Percentiles rank a stretch among this genome's conserved stretches.
Conservation (phyloP, 176 grass and related monocot genomes). For the Rhynchospora pubera region DNA sequence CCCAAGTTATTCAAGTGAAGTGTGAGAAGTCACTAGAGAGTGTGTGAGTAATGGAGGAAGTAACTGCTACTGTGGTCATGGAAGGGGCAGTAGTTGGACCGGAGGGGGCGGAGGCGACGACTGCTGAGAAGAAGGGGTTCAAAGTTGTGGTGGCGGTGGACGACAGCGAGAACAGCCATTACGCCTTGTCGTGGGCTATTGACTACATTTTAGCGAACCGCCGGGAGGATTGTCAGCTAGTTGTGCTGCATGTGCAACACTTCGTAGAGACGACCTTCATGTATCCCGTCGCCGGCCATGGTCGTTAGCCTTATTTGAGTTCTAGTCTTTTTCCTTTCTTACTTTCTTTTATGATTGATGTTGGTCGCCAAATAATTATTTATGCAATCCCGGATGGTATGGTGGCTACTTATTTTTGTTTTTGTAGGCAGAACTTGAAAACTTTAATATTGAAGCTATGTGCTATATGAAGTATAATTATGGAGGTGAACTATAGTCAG, state of each 20-base stretch:
- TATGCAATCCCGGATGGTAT: no score
- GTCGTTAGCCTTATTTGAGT: conserved; percentile 7
- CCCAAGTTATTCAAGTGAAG: background rate
- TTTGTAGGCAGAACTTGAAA: no score
- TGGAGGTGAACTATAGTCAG: no score
- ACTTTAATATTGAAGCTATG: no score
- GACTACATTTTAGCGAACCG: conserved; percentile 40
- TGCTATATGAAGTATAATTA: no score
- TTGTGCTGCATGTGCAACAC: conserved; percentile 65
- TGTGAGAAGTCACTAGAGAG: background rate
- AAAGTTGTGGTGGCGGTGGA: conserved; percentile 66
- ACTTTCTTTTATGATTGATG: background rate
- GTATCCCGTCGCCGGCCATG: conserved; percentile 56
- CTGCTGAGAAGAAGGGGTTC: conserved; percentile 15
- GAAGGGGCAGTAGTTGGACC: conserved; percentile 5
- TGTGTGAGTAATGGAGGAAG: background rate
- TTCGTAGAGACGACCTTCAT: conserved; percentile 38
- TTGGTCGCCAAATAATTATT: no score
- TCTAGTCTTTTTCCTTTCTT: background rate
- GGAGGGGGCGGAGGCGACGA: background rate
- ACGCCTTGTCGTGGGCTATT: conserved; percentile 62
- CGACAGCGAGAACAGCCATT: conserved; percentile 69
- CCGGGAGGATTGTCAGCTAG: conserved; percentile 20
- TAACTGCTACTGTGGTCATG: background rate
- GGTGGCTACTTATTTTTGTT: no score